Conservation (phyloP, 2,329 filamentous ascomycete genomes). For the Neonectria magnoliae region DNA sequence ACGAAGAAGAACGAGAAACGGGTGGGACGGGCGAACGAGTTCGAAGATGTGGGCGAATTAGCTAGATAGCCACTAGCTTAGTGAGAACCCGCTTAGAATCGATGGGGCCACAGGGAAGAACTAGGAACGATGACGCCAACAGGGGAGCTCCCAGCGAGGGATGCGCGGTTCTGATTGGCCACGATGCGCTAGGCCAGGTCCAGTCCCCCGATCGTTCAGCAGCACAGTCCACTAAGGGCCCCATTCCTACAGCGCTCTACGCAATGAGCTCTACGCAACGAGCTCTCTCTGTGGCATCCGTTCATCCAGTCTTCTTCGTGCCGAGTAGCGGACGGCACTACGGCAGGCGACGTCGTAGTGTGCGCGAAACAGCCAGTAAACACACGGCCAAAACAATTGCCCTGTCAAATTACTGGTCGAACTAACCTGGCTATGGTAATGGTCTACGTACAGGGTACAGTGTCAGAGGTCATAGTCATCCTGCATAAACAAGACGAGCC, state of each 20-base stretch:
- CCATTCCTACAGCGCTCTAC: background rate
- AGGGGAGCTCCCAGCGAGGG: background rate
- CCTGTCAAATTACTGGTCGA: background rate
- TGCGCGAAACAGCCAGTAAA: no score
- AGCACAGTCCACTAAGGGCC: background rate
- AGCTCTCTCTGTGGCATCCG: background rate
- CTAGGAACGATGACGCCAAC: constrained; percentile 18
- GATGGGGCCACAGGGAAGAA: constrained; percentile 4
- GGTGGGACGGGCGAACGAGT: constrained; percentile 13
- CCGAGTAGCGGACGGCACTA: background rate
- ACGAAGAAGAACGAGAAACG: constrained; percentile 23
- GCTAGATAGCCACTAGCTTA: background rate
- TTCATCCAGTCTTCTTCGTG: background rate
- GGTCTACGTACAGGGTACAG: background rate
- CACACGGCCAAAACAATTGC: background rate
- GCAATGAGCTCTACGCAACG: background rate
- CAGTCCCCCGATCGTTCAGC: background rate
- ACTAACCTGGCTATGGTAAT: background rate
- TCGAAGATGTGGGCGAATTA: constrained; percentile 14
- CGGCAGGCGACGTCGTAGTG: background rate
- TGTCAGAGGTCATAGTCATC: background rate
- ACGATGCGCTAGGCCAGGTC: background rate
- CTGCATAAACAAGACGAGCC: background rate
- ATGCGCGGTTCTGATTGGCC: constrained; percentile 1
- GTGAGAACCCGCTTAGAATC: background rate